A percentile compares a stretch with the other conserved stretches of the same genome.
phyloP scores from a whole-genome alignment of 441 rosid species.

The Codiaeum variegatum region DNA sequence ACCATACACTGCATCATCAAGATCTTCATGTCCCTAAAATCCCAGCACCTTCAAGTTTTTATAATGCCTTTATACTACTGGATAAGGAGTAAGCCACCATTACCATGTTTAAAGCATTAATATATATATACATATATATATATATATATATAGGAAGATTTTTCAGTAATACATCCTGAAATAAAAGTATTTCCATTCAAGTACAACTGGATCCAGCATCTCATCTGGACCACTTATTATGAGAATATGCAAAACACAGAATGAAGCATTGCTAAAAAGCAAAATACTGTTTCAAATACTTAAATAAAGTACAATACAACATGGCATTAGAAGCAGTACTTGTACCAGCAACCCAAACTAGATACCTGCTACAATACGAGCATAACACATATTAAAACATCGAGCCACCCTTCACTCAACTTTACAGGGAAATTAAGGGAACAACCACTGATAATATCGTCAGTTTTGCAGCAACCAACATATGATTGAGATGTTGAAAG shows the following conservation, averaged over 20 bases:
- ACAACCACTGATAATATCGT: neutral
- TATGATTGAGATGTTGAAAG: constrained; percentile 8
- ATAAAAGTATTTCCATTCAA: neutral
- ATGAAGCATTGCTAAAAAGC: constrained; percentile 6
- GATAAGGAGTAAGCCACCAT: neutral
- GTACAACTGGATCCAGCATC: constrained; percentile 13
- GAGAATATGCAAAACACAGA: neutral
- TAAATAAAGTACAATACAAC: constrained; percentile 17
- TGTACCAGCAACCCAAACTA: constrained; percentile 12
- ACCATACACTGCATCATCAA: constrained; percentile 6
- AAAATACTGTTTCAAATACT: neutral
- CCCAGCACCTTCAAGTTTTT: constrained; percentile 20
- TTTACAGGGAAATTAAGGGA: constrained; percentile 10
- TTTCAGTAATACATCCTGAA: neutral
- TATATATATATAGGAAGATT: neutral
- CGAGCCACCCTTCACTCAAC: constrained; percentile 5
- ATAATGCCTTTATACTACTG: constrained; percentile 1
- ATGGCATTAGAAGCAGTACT: constrained; percentile 11
- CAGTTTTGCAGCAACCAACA: neutral
- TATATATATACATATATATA: neutral
- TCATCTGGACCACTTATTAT: constrained; percentile 2
- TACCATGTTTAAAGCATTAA: constrained; percentile 9
- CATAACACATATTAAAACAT: constrained; percentile 11
- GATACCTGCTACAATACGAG: constrained; percentile 18
- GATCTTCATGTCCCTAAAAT: constrained; percentile 24